Evolutionary conservation across 2,329 filamentous ascomycete genomes (phyloP).

Genomic region (Aspergillus tubingensis): DNA sequence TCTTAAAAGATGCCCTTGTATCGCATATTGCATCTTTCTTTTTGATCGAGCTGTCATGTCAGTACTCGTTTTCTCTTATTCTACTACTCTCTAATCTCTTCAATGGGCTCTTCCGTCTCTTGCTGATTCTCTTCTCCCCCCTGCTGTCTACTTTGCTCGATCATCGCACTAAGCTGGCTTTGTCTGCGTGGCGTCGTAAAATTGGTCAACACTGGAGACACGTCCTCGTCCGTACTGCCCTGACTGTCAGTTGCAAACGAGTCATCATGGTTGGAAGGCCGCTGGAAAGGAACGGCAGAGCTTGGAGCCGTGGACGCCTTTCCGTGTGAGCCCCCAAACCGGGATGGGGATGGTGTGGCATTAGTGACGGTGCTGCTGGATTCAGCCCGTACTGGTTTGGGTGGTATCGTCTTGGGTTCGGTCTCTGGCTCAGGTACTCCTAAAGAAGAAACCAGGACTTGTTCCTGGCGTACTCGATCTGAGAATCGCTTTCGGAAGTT

Average conservation of each 20-base stretch:
- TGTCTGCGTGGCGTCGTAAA: constrained; percentile 16
- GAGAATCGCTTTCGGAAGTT: constrained; percentile 42
- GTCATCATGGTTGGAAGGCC: neutral
- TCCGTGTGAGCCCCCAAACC: constrained; percentile 9
- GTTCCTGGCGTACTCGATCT: constrained; percentile 29
- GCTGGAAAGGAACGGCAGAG: constrained; percentile 1
- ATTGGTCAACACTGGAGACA: constrained; percentile 11
- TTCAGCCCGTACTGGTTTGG: neutral
- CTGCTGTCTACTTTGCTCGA: constrained; percentile 18
- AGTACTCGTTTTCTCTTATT: neutral
- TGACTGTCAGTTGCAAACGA: neutral
- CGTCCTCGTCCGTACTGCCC: neutral
- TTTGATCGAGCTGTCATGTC: neutral
- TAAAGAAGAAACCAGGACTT: constrained; percentile 13
- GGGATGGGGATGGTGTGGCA: constrained; percentile 9
- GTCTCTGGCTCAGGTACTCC: neutral
- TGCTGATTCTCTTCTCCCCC: neutral
- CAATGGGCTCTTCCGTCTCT: neutral
- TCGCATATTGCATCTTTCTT: neutral
- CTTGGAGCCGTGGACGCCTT: constrained; percentile 11
- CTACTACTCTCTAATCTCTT: neutral
- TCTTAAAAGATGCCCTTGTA: neutral
- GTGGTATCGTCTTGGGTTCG: neutral
- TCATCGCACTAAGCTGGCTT: constrained; percentile 24
- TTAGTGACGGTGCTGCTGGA: constrained; percentile 4